These are phyloP conservation scores for Aspergillus sp. DNA, from an alignment of 2,329 filamentous ascomycete species.

Conservation along the genomic window DNA sequence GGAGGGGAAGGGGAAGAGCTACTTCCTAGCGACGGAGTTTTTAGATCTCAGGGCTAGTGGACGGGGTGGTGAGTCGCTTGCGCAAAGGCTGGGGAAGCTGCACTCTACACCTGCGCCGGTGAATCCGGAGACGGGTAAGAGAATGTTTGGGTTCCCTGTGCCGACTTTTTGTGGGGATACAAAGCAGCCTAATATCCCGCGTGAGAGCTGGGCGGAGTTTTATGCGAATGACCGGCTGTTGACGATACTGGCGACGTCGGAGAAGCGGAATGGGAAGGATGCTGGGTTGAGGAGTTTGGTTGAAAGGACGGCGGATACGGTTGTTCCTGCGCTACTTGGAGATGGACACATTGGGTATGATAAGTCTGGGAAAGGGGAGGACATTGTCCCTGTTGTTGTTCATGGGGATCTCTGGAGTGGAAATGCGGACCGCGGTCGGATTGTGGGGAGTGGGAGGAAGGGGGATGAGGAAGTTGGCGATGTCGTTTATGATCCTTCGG, in stretches of 20 bases:
- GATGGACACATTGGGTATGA: conserved; percentile 61
- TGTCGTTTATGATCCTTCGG: conserved; percentile 78
- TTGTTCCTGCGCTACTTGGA: conserved; percentile 76
- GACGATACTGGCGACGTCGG: conserved; percentile 59
- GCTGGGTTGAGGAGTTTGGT: conserved; percentile 62
- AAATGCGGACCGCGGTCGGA: conserved; percentile 68
- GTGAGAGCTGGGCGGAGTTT: conserved; percentile 77
- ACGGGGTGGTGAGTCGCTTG: conserved; percentile 56
- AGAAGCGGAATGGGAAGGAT: conserved; percentile 65
- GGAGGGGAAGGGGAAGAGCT: conserved; percentile 43
- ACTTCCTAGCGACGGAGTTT: conserved; percentile 73
- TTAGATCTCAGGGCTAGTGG: conserved; percentile 62
- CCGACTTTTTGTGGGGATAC: conserved; percentile 86
- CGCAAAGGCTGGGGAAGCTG: conserved; percentile 73
- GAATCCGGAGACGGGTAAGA: conserved; percentile 34
- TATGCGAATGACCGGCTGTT: conserved; percentile 75
- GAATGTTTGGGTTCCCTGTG: conserved; percentile 77
- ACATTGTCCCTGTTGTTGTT: conserved; percentile 73
- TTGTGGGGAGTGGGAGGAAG: conserved; percentile 47
- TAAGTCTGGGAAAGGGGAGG: conserved; percentile 45
- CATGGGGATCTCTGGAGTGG: conserved; percentile 96
- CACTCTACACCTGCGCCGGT: conserved; percentile 72
- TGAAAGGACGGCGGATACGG: conserved; percentile 59
- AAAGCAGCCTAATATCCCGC: conserved; percentile 74
- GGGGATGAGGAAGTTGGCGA: conserved; percentile 59